These are phyloP conservation scores for Lichtheimia hyalospora DNA, from an alignment of 371 early-diverging fungal species.

Conservation along the genomic window DNA sequence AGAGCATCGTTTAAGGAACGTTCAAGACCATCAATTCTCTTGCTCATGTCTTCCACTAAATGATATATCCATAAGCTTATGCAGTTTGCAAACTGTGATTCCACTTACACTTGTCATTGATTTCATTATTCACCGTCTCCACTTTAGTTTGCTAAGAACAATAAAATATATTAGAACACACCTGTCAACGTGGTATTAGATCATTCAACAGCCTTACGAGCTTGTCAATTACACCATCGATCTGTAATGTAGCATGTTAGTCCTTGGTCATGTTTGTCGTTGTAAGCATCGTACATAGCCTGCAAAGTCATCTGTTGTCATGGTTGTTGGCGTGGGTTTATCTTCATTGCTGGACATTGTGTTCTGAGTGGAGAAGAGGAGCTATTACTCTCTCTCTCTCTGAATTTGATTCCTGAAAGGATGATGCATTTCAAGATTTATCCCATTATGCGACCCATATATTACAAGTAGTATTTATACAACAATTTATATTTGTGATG, in stretches of 20 bases:
- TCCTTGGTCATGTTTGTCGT: too few relatives aligned
- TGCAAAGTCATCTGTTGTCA: too few relatives aligned
- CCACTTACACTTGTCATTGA: neutral
- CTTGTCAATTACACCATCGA: neutral
- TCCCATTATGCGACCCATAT: too few relatives aligned
- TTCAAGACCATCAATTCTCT: neutral
- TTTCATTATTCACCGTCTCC: neutral
- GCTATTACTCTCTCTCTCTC: too few relatives aligned
- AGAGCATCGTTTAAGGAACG: neutral
- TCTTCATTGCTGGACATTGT: too few relatives aligned
- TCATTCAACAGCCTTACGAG: neutral
- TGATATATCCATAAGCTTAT: neutral
- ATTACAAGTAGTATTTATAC: too few relatives aligned
- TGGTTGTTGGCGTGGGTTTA: too few relatives aligned
- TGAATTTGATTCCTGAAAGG: too few relatives aligned
- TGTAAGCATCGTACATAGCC: too few relatives aligned
- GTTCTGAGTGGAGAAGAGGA: too few relatives aligned
- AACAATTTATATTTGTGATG: too few relatives aligned
- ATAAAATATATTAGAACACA: neutral
- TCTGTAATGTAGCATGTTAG: neutral
- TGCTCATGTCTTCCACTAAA: slow-evolving; percentile 1
- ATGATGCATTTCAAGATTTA: too few relatives aligned
- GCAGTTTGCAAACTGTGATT: neutral
- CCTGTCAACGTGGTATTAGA: neutral
- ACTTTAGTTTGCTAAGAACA: neutral